Evolutionary conservation across 2,329 filamentous ascomycete species (phyloP).

Genomic region (Penicillium oxalicum): DNA sequence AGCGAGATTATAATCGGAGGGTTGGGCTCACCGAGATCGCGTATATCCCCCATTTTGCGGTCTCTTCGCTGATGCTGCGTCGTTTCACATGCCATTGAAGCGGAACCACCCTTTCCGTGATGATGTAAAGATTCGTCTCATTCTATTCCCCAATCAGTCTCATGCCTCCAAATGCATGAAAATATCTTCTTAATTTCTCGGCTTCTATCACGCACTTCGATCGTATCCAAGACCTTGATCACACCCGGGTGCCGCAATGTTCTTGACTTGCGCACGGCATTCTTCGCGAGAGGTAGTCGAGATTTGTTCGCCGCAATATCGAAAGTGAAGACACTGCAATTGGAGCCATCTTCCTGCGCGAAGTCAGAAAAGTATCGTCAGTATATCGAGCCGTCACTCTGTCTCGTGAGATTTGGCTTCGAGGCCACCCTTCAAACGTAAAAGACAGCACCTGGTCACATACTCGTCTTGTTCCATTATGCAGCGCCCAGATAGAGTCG

Average conservation of each 20-base stretch:
- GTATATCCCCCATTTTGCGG: conserved; percentile 92
- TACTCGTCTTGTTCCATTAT: conserved; percentile 90
- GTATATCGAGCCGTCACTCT: neutral
- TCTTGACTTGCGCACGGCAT: conserved; percentile 87
- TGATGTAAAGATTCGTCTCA: conserved; percentile 91
- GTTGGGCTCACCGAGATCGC: conserved; percentile 62
- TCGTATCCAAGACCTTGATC: conserved; percentile 86
- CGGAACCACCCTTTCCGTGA: conserved; percentile 82
- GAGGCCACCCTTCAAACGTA: too few relatives aligned
- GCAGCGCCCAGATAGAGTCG: conserved; percentile 91
- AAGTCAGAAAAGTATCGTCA: conserved; percentile 7
- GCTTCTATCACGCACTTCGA: conserved; percentile 60
- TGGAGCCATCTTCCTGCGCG: conserved; percentile 77
- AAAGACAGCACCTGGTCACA: conserved; percentile 14
- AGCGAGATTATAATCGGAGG: neutral
- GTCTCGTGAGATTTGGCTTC: neutral
- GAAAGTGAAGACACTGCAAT: conserved; percentile 96
- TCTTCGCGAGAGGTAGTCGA: conserved; percentile 78
- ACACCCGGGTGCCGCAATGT: conserved; percentile 92
- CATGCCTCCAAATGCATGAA: conserved; percentile 1
- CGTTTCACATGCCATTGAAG: conserved; percentile 85
- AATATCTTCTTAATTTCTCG: neutral
- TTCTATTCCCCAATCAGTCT: conserved; percentile 51
- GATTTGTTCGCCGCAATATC: conserved; percentile 76
- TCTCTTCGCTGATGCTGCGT: conserved; percentile 82